phyloP scores from a whole-genome alignment of 257 asterid species.

The Cruciata laevipes region DNA sequence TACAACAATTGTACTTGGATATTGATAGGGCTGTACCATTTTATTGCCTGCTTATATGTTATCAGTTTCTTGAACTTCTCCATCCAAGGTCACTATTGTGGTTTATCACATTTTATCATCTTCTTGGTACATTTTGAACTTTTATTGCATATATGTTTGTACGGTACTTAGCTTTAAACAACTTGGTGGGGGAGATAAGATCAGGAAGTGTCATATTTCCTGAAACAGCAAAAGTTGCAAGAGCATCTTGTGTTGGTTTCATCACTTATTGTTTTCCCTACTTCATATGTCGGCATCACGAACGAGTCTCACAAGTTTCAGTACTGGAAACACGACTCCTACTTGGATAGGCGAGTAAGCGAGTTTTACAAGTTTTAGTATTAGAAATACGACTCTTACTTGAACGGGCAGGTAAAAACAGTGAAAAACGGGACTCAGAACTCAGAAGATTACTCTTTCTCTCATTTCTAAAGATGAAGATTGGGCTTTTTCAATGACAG shows the following conservation, averaged over 20 bases:
- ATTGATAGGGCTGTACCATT: not conserved
- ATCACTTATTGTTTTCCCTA: slow-evolving; percentile 1
- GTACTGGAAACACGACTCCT: not conserved
- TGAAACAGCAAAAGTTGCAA: slow-evolving; percentile 6
- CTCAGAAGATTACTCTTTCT: not conserved
- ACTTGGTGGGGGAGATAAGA: slow-evolving; percentile 9
- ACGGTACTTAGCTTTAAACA: not conserved
- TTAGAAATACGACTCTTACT: not conserved
- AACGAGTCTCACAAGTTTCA: not conserved
- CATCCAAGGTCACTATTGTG: not conserved
- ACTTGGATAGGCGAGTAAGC: not conserved
- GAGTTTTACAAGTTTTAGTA: too few relatives aligned
- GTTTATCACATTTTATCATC: slow-evolving; percentile 8
- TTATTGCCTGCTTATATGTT: not conserved
- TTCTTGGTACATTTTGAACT: slow-evolving; percentile 2
- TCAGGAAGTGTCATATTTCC: slow-evolving; percentile 5
- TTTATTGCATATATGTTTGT: not conserved
- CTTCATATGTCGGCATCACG: not conserved
- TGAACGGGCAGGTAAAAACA: not conserved
- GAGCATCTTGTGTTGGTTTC: not conserved
- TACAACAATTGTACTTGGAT: not conserved
- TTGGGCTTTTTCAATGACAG: not conserved
- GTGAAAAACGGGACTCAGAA: not conserved
- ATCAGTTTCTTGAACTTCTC: not conserved
- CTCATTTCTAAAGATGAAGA: not conserved